Base-by-base conservation (phyloP, 192 early-diverging fungal genomes). In the Coemansia sp. region DNA sequence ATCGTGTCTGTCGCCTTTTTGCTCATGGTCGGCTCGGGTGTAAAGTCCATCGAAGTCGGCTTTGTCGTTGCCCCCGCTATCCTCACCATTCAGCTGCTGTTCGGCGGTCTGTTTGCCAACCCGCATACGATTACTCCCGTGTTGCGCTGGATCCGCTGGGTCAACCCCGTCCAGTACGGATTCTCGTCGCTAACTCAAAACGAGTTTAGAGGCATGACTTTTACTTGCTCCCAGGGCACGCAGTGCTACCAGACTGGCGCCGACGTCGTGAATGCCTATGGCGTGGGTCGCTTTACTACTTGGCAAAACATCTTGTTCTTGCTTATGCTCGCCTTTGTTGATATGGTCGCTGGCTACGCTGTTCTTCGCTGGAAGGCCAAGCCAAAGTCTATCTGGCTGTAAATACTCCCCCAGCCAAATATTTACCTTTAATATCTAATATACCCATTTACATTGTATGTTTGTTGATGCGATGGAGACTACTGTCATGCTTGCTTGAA, bases 61-160 rank as follows among this genome's bases (percentile, higher is more conserved):
- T 78, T 79, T 41, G 70, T 82, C 34, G 62, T 74, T 33, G 70
- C 83, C 0, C 75, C 77, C 0, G 63, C 69, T 2, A 50, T 82
- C 13, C 65, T 79, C 12, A 76, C 77, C 23, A 74, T 85, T 35
- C 76, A 77, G 63, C 66, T 85, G 8, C 58, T 85, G 21, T 85
- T 76, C 52, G 76, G 76, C 42, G 83, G 79, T 12, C 56, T 82
- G 33, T 72, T 85, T 58, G 76, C 72, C 35, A 76, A 76, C 66
- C 65, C 69, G 3, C 43, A 70, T 5, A 64, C 67, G 2, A 75
- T 85, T 45, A 82, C 83, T 1, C 73, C 79, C 0, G 83, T 82
- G 21, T 69, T 82, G 31, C 61, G 71, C 16, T 85, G 83, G 83
- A 76, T 85, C 11, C 79, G 79, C 45, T 85, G 71, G 74, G 57